phyloP scores from a whole-genome alignment of 1,284 basidiomycete species.

The Microbotryomycetes sp. region DNA sequence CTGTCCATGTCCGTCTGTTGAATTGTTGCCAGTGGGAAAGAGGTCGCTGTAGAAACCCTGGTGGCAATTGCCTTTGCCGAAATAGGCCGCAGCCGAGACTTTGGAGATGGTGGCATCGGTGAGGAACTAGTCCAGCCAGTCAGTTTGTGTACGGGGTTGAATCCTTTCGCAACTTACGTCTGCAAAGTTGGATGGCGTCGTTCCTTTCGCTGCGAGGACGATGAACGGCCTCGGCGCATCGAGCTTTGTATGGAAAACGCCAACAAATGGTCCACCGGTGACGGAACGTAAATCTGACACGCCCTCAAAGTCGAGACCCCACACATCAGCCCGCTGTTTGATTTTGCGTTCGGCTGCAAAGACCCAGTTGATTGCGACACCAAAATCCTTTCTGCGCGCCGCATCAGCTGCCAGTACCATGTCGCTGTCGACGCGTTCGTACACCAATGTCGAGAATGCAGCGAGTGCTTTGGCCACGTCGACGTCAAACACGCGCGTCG shows the following conservation, averaged over 20 bases:
- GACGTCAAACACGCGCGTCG: neutral
- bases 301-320: conserved; percentile 9
- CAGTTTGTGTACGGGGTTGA: too few relatives aligned
- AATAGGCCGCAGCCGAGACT: conserved; percentile 11
- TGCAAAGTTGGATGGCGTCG: neutral
- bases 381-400: neutral
- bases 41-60: conserved; percentile 20
- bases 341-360: neutral
- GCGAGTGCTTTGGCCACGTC: neutral
- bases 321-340: neutral
- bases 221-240: conserved; percentile 14
- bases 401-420: neutral
- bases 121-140: conserved; percentile 14
- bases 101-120: conserved; percentile 21
- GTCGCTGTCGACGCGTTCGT: neutral
- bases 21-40: neutral
- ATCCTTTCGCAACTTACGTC: neutral
- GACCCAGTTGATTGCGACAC: neutral
- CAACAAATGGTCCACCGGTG: conserved; percentile 19
- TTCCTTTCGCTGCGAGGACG: conserved; percentile 23
- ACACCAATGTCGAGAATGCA: neutral
- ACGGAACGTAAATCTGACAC: conserved; percentile 23
- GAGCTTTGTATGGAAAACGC: conserved; percentile 23
- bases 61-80: conserved; percentile 14
- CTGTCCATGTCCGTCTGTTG: neutral